A percentile compares a stretch with the other conserved stretches of the same genome.
phyloP scores from a whole-genome alignment of 1,284 basidiomycete species.

The Ustilago shanxiensis region DNA sequence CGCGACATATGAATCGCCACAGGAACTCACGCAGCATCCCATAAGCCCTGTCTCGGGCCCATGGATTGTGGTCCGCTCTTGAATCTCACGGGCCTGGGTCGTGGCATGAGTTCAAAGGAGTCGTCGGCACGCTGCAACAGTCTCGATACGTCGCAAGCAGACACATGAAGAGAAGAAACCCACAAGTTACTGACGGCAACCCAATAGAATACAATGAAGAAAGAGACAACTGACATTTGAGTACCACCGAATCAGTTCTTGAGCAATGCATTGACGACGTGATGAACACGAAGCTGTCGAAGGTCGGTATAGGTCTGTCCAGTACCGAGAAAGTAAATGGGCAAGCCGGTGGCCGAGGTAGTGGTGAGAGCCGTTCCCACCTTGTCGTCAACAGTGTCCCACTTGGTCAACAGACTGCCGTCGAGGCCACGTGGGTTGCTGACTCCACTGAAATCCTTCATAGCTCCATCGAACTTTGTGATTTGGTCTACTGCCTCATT shows the following conservation, averaged over 20 bases:
- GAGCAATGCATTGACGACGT: slow-evolving; percentile 68
- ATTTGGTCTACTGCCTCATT: slow-evolving; percentile 70
- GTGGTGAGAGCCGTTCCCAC: slow-evolving; percentile 68
- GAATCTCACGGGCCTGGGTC: too few species aligned
- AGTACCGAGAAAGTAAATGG: slow-evolving; percentile 68
- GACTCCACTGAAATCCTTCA: slow-evolving; percentile 68
- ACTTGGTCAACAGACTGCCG: slow-evolving; percentile 69
- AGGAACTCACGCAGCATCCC: too few species aligned
- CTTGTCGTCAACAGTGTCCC: slow-evolving; percentile 69
- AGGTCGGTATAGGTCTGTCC: slow-evolving; percentile 70
- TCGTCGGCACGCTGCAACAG: too few species aligned
- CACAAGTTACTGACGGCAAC: neutral
- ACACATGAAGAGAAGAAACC: neutral
- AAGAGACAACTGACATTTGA: neutral
- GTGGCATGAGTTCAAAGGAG: too few species aligned
- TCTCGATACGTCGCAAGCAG: neutral
- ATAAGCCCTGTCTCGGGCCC: too few species aligned
- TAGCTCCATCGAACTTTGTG: slow-evolving; percentile 65
- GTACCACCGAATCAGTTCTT: slow-evolving; percentile 45
- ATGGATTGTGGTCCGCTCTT: too few species aligned
- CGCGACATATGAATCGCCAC: too few species aligned
- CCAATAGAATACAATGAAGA: slow-evolving; percentile 10
- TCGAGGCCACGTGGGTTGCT: slow-evolving; percentile 66
- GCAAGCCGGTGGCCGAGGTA: slow-evolving; percentile 66
- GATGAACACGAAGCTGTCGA: slow-evolving; percentile 65